Base-by-base conservation (phyloP, 2,329 filamentous ascomycete species). In the Canariomyces notabilis region DNA sequence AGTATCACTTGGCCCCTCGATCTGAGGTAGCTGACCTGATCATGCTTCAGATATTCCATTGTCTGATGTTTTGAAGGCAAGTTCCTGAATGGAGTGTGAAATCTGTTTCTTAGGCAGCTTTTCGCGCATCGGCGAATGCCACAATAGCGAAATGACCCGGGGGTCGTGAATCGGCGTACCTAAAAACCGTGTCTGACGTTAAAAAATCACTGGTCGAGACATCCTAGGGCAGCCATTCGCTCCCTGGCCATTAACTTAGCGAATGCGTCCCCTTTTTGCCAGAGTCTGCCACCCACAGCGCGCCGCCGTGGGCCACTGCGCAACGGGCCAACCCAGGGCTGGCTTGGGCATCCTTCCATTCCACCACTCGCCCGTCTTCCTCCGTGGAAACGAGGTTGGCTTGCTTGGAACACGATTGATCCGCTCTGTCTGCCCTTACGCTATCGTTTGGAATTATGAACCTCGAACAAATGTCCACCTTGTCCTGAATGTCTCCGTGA, bases 171-270 rank as follows among this genome's bases (percentile, higher is more conserved):
- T n/a, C n/a, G n/a, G n/a, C n/a, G n/a, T n/a, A n/a, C n/a, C n/a
- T n/a, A n/a, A n/a, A n/a, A n/a, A n/a, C n/a, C n/a, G n/a, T n/a
- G n/a, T n/a, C n/a, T n/a, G n/a, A n/a, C n/a, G n/a, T n/a, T n/a
- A n/a, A n/a, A n/a, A n/a, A n/a, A n/a, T 37, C 21, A 21, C 29
- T 23, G 42, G 48, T 43, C 51, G 49, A 52, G 48, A 50, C 49
- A 49, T 37, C 36, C 45, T 45, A 33, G 39, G 37, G 45, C 41
- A 49, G 35, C 44, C 46, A 56, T 48, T 33, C 51, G 37, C 44
- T 48, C 50, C 41, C 47, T 40, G 46, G 50, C 46, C 46, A 43
- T n/a, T n/a, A n/a, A n/a, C n/a, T n/a, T 40, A 39, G 46, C 40
- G 37, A 37, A 45, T 31, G 35, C 37, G 26, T 40, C 44, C 48